These are phyloP conservation scores for Trichoderma reesei DNA, from an alignment of 495 filamentous ascomycete genomes.

Conservation along the genomic window DNA sequence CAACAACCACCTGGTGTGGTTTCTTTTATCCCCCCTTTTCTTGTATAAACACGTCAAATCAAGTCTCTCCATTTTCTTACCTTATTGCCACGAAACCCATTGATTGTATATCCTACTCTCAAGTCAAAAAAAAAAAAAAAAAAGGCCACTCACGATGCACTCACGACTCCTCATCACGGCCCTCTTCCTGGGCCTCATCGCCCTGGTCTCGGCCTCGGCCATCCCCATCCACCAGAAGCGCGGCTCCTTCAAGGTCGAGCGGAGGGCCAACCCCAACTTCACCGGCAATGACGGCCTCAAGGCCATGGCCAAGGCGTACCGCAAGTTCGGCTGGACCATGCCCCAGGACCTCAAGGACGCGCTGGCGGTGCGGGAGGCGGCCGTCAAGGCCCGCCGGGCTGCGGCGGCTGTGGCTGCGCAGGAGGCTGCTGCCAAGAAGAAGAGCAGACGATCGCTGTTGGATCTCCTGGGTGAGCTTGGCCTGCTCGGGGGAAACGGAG, in stretches of 20 bases:
- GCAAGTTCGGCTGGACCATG: constrained; percentile 44
- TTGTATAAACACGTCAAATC: background rate
- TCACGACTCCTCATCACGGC: constrained; percentile 4
- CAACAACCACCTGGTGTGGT: constrained; percentile 4
- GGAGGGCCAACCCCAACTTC: constrained; percentile 40
- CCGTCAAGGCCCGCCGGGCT: background rate
- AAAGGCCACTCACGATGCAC: background rate
- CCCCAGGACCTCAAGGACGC: constrained; percentile 27
- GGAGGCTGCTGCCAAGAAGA: background rate
- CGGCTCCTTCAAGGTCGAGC: constrained; percentile 34
- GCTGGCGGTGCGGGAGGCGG: constrained; percentile 17
- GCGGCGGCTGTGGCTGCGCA: background rate
- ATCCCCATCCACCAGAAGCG: constrained; percentile 12
- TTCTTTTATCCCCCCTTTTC: background rate
- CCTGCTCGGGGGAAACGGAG: background rate
- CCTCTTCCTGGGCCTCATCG: constrained; percentile 27
- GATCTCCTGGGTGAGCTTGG: background rate
- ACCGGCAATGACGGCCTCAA: constrained; percentile 39
- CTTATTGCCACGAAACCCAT: too few relatives aligned
- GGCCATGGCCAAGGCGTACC: constrained; percentile 47
- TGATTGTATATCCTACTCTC: background rate
- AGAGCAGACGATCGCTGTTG: background rate
- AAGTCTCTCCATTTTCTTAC: background rate
- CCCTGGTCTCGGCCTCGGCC: constrained; percentile 28
- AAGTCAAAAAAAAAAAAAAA: background rate